Conservation (phyloP, 768 basidiomycete species). For the Lyophyllum atratum region DNA sequence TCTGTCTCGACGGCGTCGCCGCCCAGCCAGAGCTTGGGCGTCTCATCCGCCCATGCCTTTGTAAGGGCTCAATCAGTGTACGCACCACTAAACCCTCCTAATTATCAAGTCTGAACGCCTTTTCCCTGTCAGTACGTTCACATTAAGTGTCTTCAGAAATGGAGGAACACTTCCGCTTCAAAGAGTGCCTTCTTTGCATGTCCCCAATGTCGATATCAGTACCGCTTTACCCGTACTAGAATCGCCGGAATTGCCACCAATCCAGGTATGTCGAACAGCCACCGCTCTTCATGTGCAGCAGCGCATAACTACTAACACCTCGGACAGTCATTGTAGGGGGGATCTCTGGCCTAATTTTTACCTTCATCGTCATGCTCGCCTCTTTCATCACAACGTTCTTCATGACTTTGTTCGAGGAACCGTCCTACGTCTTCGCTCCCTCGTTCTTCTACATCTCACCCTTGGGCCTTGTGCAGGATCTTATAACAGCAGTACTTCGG, state of each 20-base stretch:
- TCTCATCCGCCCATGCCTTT: constrained; percentile 81
- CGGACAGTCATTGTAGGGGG: constrained; percentile 62
- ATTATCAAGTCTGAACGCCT: constrained; percentile 15
- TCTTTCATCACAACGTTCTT: constrained; percentile 73
- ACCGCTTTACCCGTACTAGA: constrained; percentile 73
- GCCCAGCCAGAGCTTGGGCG: constrained; percentile 65
- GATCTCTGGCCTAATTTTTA: constrained; percentile 63
- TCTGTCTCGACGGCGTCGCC: constrained; percentile 73
- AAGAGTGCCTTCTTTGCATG: constrained; percentile 75
- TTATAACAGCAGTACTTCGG: constrained; percentile 63
- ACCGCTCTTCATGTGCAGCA: constrained; percentile 2
- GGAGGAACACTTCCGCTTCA: constrained; percentile 67
- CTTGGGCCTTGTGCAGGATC: constrained; percentile 56
- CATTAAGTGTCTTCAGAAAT: constrained; percentile 73
- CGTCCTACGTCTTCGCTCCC: constrained; percentile 41
- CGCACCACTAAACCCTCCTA: constrained; percentile 16
- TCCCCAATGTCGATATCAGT: constrained; percentile 78
- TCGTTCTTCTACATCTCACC: constrained; percentile 51
- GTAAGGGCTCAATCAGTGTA: constrained; percentile 76
- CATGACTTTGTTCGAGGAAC: constrained; percentile 62
- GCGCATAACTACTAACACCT: constrained; percentile 11
- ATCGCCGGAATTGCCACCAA: constrained; percentile 78
- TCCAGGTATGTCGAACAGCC: constrained; percentile 46
- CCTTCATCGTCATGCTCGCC: constrained; percentile 62
- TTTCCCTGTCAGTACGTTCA: constrained; percentile 64